Conservation (phyloP, 2,329 filamentous ascomycete species). For the Periconia sp. region DNA sequence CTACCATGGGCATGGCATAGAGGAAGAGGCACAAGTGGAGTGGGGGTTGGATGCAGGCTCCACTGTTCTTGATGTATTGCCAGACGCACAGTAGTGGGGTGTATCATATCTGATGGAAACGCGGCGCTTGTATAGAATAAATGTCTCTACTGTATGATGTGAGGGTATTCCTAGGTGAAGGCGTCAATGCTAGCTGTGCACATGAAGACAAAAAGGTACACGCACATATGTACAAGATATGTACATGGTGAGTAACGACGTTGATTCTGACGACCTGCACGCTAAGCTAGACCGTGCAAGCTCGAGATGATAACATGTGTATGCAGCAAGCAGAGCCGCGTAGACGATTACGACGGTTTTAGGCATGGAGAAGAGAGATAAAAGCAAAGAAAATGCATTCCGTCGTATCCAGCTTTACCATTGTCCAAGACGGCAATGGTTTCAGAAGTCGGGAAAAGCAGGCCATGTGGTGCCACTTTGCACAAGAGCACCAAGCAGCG, state of each 20-base stretch:
- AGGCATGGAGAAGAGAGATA: neutral
- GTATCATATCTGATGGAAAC: constrained; percentile 16
- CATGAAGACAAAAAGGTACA: neutral
- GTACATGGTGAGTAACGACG: too few relatives aligned
- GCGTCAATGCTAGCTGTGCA: too few relatives aligned
- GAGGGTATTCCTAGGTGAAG: neutral
- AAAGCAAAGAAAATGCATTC: neutral
- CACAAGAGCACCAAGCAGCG: neutral
- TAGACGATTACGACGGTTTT: too few relatives aligned
- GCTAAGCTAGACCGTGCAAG: too few relatives aligned
- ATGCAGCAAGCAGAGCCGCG: too few relatives aligned
- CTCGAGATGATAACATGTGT: too few relatives aligned
- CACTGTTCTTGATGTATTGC: constrained; percentile 6
- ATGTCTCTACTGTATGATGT: neutral
- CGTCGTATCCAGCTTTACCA: neutral
- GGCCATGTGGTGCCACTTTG: neutral
- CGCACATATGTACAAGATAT: neutral
- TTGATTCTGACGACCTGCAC: too few relatives aligned
- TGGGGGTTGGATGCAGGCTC: constrained; percentile 21
- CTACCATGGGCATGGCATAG: neutral
- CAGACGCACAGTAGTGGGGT: constrained; percentile 9
- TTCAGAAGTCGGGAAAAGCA: neutral
- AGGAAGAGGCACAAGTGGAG: neutral
- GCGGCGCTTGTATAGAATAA: constrained; percentile 15
- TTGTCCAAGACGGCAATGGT: neutral